phyloP scores from a whole-genome alignment of 2,329 filamentous ascomycete species.

The Ophiostoma fasciatum region DNA sequence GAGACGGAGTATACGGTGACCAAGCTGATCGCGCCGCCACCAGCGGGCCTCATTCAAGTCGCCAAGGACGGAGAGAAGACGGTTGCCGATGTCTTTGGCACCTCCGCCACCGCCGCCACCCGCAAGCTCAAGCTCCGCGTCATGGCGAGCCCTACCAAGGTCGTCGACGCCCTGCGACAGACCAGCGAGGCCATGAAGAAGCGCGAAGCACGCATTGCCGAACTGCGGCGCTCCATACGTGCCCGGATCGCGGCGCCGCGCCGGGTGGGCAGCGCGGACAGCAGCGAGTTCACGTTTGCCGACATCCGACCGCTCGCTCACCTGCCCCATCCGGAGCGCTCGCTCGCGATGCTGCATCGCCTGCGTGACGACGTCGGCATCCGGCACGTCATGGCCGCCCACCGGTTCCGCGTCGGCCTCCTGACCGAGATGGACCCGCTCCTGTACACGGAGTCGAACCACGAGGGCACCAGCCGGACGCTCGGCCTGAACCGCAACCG shows the following conservation, averaged over 20 bases:
- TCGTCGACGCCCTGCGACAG: conserved; percentile 14
- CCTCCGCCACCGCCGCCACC: not conserved
- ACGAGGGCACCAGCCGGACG: conserved; percentile 59
- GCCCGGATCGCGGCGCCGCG: no score
- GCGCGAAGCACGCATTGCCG: conserved; percentile 2
- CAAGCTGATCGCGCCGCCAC: conserved; percentile 16
- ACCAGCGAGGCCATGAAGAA: conserved; percentile 11
- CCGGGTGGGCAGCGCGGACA: not conserved
- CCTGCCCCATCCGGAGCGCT: conserved; percentile 61
- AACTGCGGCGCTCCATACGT: conserved; percentile 8
- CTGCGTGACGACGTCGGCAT: conserved; percentile 77
- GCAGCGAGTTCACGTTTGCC: conserved; percentile 57
- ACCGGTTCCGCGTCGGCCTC: conserved; percentile 70
- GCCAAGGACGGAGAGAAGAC: conserved; percentile 13
- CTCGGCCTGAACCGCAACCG: conserved; percentile 76
- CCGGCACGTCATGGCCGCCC: conserved; percentile 64
- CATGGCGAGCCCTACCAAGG: conserved; percentile 15
- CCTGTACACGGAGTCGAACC: conserved; percentile 55
- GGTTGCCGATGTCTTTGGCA: conserved; percentile 13
- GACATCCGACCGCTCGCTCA: conserved; percentile 60
- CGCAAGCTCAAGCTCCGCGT: conserved; percentile 16
- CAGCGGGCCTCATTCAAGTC: conserved; percentile 15
- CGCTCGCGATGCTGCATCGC: conserved; percentile 55
- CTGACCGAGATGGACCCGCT: conserved; percentile 93
- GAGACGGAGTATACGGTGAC: conserved; percentile 12